Percentiles rank a stretch among this genome's conserved stretches.
Conservation (phyloP, 106 monocot species). For the Allium fistulosum region DNA sequence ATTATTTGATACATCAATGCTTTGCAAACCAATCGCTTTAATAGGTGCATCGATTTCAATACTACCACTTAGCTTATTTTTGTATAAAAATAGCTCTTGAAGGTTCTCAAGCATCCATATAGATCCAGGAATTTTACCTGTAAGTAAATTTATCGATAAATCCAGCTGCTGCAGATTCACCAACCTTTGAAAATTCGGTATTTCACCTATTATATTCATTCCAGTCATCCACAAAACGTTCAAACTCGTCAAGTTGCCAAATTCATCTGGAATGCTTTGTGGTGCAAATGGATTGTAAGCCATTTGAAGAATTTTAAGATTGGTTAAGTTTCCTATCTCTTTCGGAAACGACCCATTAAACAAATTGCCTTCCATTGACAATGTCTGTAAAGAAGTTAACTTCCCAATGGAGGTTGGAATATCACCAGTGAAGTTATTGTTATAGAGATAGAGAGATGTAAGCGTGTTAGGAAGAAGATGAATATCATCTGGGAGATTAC, state of each 20-base stretch:
- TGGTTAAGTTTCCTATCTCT: conserved; percentile 20
- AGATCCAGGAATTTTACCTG: conserved; percentile 21
- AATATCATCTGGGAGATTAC: conserved; percentile 17
- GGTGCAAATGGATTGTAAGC: conserved; percentile 39
- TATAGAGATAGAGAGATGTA: conserved; percentile 2
- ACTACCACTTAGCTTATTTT: conserved; percentile 12
- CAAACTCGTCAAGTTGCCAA: conserved; percentile 40
- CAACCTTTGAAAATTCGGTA: conserved; percentile 22
- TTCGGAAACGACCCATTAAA: conserved; percentile 33
- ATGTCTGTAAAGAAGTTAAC: conserved; percentile 6
- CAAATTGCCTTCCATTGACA: conserved; percentile 32
- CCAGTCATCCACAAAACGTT: conserved; percentile 23
- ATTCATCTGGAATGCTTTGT: conserved; percentile 28
- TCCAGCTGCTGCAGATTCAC: conserved; percentile 16
- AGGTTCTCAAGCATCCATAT: conserved; percentile 35
- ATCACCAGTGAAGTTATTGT: conserved; percentile 42
- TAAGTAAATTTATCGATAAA: conserved; percentile 19
- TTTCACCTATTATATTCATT: conserved; percentile 26
- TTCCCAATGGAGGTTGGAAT: conserved; percentile 25
- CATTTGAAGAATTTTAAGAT: conserved; percentile 26
- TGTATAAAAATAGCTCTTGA: conserved; percentile 7
- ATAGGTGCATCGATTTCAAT: conserved; percentile 20
- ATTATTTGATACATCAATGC: conserved; percentile 40
- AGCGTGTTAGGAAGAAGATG: conserved; percentile 7
- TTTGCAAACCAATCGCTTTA: conserved; percentile 7